Base-by-base conservation (phyloP, 306 rosid species). In the Cucurbita ficifolia region DNA sequence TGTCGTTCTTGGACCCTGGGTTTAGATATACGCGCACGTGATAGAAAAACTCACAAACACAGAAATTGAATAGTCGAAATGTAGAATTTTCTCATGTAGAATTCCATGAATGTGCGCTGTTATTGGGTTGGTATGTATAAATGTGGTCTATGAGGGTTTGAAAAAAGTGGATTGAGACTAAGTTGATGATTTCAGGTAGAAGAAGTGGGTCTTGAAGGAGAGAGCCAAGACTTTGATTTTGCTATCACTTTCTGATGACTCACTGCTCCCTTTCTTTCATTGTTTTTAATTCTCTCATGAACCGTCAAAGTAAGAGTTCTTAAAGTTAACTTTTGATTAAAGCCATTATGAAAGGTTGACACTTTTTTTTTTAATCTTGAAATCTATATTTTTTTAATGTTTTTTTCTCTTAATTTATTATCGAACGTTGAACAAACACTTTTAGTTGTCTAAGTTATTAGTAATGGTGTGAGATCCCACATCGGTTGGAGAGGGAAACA, bases 161-260 rank as follows among this genome's bases (percentile, higher is more conserved):
- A 45, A 43, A 21, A 67, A 67, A 2, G 39, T 67, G 39, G 24
- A 21, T 3, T 45, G 8, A 21, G 73, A 45, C 73, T 3, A 43
- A 8, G 54, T 67, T 38, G 22, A 8, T 63, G 51, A 36, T 63
- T 50, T 63, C 51, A 40, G 33, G 7, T 38, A 63, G 70, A 63
- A 63, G 35, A 38, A 38, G 70, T 63, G 51, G 18, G 70, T 63
- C 29, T 63, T 18, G 40, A 63, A 63, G 16, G 11, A 5, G 11
- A 5, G 45, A 60, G 68, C 68, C 46, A 63, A n/a, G 71, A 64
- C 71, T 64, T 64, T 64, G 71, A 64, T 42, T 64, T 64, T 40
- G 71, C 36, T n/a, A 19, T 42, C 10, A 2, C 36, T 64, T 64
- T 64, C 71, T 40, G 36, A 64, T n/a, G 71, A 64, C 71, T 64